These are phyloP conservation scores for Heterobasidion irregulare DNA, from an alignment of 1,284 basidiomycete genomes.

Conservation along the genomic window DNA sequence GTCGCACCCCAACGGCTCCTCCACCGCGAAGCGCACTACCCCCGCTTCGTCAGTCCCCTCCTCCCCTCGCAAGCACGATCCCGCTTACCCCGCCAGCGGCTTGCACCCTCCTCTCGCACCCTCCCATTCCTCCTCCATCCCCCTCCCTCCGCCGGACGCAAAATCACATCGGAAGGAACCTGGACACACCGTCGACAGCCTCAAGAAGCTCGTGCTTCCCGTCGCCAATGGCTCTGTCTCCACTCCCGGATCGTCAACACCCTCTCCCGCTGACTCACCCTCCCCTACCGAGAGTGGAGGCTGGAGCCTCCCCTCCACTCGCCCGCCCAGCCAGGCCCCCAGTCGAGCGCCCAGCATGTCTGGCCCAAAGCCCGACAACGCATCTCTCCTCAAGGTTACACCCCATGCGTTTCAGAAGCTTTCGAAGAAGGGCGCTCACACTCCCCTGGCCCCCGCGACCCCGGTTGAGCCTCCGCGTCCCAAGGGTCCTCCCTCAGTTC, in stretches of 20 bases:
- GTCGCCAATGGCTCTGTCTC: slow-evolving; percentile 19
- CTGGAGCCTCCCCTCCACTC: slow-evolving; percentile 54
- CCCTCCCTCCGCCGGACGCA: slow-evolving; percentile 48
- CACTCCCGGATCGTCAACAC: slow-evolving; percentile 27
- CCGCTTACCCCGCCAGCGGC: slow-evolving; percentile 8
- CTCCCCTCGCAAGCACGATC: slow-evolving; percentile 6
- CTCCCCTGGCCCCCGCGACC: slow-evolving; percentile 18
- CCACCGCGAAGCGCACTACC: slow-evolving; percentile 16
- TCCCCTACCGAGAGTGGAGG: slow-evolving; percentile 51
- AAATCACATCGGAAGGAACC: slow-evolving; percentile 45
- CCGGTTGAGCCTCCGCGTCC: slow-evolving; percentile 19
- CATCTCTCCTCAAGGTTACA: not conserved
- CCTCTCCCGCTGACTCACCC: slow-evolving; percentile 31
- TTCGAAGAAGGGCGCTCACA: slow-evolving; percentile 16
- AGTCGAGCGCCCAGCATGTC: slow-evolving; percentile 36
- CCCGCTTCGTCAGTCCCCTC: slow-evolving; percentile 5
- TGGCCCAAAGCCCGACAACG: slow-evolving; percentile 14
- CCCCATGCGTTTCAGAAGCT: slow-evolving; percentile 3
- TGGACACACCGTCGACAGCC: slow-evolving; percentile 39
- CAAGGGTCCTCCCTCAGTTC: slow-evolving; percentile 30
- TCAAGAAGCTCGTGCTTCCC: slow-evolving; percentile 30
- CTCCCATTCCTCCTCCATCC: slow-evolving; percentile 20
- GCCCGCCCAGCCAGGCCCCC: slow-evolving; percentile 45
- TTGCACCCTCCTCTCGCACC: slow-evolving; percentile 2
- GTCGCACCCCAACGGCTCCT: slow-evolving; percentile 5